A percentile compares a stretch with the other conserved stretches of the same genome.
These are phyloP conservation scores for Caryocar brasiliense DNA, from an alignment of 441 rosid species.

Conservation along the genomic window DNA sequence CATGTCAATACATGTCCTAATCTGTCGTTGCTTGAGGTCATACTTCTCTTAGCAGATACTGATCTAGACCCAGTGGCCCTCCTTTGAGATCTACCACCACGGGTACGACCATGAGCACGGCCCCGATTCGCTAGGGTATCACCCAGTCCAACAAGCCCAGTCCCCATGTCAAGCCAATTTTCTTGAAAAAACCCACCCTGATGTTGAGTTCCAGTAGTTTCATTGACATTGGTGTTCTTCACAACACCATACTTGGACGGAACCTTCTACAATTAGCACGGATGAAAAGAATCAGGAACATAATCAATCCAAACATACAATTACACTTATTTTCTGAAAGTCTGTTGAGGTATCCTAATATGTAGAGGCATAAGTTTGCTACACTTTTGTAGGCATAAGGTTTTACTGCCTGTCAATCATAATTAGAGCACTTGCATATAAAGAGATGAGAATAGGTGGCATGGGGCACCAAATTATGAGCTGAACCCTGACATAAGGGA, in stretches of 20 bases:
- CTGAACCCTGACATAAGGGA: background rate
- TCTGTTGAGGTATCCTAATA: no score
- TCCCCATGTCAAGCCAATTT: constrained; percentile 36
- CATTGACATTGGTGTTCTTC: constrained; percentile 28
- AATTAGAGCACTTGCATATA: no score
- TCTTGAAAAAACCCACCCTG: constrained; percentile 31
- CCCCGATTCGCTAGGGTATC: constrained; percentile 38
- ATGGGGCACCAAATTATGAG: no score
- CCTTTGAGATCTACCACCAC: constrained; percentile 33
- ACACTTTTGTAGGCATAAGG: no score
- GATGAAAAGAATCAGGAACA: background rate
- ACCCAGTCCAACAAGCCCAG: constrained; percentile 24
- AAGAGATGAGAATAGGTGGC: no score
- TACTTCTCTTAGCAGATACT: constrained; percentile 36
- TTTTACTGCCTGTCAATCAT: no score
- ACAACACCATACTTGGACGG: constrained; percentile 28
- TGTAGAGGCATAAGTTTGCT: no score
- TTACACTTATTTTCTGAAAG: no score
- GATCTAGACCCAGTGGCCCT: constrained; percentile 25
- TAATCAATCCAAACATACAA: background rate
- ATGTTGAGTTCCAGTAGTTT: constrained; percentile 20
- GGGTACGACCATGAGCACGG: constrained; percentile 31
- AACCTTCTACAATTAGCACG: constrained; percentile 20
- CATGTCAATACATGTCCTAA: constrained; percentile 24
- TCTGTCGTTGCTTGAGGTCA: constrained; percentile 12